A percentile compares a stretch with the other conserved stretches of the same genome.
Conservation (phyloP, 2,329 filamentous ascomycete species). For the Coleophoma eucalyptorum region DNA sequence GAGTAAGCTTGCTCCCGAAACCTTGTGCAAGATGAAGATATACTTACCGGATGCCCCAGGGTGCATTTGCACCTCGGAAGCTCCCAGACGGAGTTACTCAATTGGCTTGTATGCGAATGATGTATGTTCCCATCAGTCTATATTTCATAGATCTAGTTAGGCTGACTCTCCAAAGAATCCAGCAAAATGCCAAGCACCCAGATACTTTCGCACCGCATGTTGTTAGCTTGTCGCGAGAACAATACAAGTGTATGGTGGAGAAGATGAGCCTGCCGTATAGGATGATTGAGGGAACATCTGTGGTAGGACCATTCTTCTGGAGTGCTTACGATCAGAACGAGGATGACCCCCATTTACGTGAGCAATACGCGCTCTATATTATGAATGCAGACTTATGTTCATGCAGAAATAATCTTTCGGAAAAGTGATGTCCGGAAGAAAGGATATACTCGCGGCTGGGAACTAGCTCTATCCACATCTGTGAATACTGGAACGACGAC, state of each 20-base stretch:
- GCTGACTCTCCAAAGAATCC: slow-evolving; percentile 13
- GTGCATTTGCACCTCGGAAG: slow-evolving; percentile 21
- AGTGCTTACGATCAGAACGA: slow-evolving; percentile 52
- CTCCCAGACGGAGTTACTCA: slow-evolving; percentile 18
- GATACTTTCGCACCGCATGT: slow-evolving; percentile 55
- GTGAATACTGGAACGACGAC: slow-evolving; percentile 53
- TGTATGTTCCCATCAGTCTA: slow-evolving; percentile 10
- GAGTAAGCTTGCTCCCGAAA: slow-evolving; percentile 3
- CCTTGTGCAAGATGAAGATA: not conserved
- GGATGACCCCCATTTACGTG: slow-evolving; percentile 53
- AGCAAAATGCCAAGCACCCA: slow-evolving; percentile 43
- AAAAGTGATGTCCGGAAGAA: slow-evolving; percentile 65
- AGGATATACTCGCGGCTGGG: slow-evolving; percentile 60
- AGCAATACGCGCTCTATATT: slow-evolving; percentile 17
- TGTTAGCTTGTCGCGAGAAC: slow-evolving; percentile 46
- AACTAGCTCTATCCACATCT: slow-evolving; percentile 58
- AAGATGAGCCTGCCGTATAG: slow-evolving; percentile 50
- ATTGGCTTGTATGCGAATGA: slow-evolving; percentile 14
- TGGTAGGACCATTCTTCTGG: slow-evolving; percentile 64
- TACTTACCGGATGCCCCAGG: slow-evolving; percentile 7
- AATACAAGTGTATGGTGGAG: slow-evolving; percentile 54
- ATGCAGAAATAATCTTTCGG: slow-evolving; percentile 56
- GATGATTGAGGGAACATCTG: slow-evolving; percentile 55
- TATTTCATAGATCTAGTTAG: slow-evolving; percentile 1
- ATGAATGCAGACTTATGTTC: not conserved